Percentiles rank a stretch among this genome's conserved stretches.
phyloP scores from a whole-genome alignment of 2,329 filamentous ascomycete genomes.

The Fusarium sacchari region DNA sequence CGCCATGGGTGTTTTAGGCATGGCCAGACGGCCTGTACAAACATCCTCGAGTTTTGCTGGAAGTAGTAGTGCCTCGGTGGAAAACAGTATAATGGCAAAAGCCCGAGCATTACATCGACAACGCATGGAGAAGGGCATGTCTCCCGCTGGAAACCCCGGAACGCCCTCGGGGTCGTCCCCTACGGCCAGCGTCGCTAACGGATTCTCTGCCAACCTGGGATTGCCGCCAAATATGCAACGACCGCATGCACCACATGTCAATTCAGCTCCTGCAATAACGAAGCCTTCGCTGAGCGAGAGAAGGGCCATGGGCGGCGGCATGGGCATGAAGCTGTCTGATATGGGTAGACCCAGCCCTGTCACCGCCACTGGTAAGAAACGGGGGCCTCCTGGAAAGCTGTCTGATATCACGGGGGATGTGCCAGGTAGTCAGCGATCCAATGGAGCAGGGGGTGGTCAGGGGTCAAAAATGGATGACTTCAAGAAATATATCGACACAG shows the following conservation, averaged over 20 bases:
- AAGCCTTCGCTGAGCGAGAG: slow-evolving; percentile 73
- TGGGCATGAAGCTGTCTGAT: slow-evolving; percentile 67
- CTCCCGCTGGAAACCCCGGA: slow-evolving; percentile 45
- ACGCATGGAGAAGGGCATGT: slow-evolving; percentile 57
- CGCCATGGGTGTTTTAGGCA: slow-evolving; percentile 79
- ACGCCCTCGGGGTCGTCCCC: slow-evolving; percentile 48
- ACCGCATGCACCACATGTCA: slow-evolving; percentile 60
- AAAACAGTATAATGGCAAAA: slow-evolving; percentile 58
- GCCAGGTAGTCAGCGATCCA: slow-evolving; percentile 41
- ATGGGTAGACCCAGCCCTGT: slow-evolving; percentile 48
- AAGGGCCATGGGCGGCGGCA: slow-evolving; percentile 54
- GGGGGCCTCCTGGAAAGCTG: slow-evolving; percentile 54
- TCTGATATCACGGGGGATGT: slow-evolving; percentile 52
- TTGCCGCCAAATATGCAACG: slow-evolving; percentile 55
- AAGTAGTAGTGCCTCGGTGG: slow-evolving; percentile 45
- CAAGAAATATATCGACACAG: slow-evolving; percentile 86
- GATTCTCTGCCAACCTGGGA: slow-evolving; percentile 56
- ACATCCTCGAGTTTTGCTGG: slow-evolving; percentile 51
- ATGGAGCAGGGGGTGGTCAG: slow-evolving; percentile 48
- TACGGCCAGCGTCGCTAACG: slow-evolving; percentile 52
- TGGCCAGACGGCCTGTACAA: slow-evolving; percentile 63
- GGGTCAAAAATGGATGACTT: slow-evolving; percentile 68
- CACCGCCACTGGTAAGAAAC: slow-evolving; percentile 39
- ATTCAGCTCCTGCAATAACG: slow-evolving; percentile 63
- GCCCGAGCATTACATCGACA: slow-evolving; percentile 59